phyloP scores from a whole-genome alignment of 1,139 yeast species.

The Magnusiomyces ingens region DNA sequence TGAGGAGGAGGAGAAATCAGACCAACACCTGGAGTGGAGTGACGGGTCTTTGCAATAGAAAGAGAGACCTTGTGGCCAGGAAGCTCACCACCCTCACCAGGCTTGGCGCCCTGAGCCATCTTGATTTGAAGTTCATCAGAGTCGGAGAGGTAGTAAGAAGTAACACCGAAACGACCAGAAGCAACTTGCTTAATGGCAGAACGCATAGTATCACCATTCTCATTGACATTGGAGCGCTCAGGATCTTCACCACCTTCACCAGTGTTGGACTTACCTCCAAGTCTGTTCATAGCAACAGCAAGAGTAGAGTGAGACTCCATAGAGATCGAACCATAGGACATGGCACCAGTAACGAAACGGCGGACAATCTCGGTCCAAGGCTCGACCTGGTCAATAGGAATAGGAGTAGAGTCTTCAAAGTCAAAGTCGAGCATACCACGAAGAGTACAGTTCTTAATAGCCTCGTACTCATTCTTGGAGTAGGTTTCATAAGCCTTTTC shows the following conservation, averaged over 20 bases:
- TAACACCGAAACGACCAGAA: slow-evolving; percentile 96
- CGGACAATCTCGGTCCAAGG: slow-evolving; percentile 99
- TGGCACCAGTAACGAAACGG: slow-evolving; percentile 96
- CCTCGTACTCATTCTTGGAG: slow-evolving; percentile 83
- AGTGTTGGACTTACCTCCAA: slow-evolving; percentile 95
- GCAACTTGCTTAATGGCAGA: slow-evolving; percentile 98
- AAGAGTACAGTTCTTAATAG: slow-evolving; percentile 84
- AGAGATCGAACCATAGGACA: slow-evolving; percentile 97
- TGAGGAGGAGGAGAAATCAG: slow-evolving; percentile 97
- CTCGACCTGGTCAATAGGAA: slow-evolving; percentile 95
- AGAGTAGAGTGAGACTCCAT: slow-evolving; percentile 97
- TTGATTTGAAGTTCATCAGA: slow-evolving; percentile 97
- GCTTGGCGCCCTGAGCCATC: slow-evolving; percentile 99
- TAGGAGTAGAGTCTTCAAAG: slow-evolving; percentile 58
- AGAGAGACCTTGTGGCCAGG: slow-evolving; percentile 91
- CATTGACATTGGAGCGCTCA: slow-evolving; percentile 72
- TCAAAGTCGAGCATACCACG: slow-evolving; percentile 93
- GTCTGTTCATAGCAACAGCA: slow-evolving; percentile 97
- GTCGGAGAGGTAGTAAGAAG: slow-evolving; percentile 87
- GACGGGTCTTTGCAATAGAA: slow-evolving; percentile 90
- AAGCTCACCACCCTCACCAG: slow-evolving; percentile 99
- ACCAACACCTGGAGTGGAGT: slow-evolving; percentile 95
- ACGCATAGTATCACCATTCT: slow-evolving; percentile 95
- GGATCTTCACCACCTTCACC: slow-evolving; percentile 99
- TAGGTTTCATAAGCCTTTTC: slow-evolving; percentile 89